Evolutionary conservation across 2,329 filamentous ascomycete genomes (phyloP).

Genomic region (Neopestalotiopsis rosae): DNA sequence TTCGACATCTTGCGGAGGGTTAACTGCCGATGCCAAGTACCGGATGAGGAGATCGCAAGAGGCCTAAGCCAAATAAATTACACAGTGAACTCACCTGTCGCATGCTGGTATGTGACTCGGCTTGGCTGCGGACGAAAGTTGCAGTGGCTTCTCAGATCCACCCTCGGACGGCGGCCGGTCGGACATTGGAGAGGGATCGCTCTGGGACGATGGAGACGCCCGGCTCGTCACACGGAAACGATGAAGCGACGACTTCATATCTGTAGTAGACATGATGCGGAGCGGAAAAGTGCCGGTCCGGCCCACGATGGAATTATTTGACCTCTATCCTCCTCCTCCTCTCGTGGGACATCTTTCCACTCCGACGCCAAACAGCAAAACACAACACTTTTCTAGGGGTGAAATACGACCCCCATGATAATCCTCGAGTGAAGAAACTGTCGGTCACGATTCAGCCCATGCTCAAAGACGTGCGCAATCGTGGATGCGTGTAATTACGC

Average conservation of each 20-base stretch:
- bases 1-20: conserved; percentile 40
- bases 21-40: background rate
- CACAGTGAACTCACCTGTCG: conserved; percentile 28
- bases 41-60: background rate
- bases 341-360: background rate
- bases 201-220: conserved; percentile 18
- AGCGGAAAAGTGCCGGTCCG: conserved; percentile 4
- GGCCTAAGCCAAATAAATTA: background rate
- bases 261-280: conserved; percentile 16
- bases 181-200: conserved; percentile 21
- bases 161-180: conserved; percentile 28
- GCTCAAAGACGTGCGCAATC: background rate
- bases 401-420: conserved; percentile 8
- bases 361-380: background rate
- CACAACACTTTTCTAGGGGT: background rate
- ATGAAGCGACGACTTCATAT: conserved; percentile 30
- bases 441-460: conserved; percentile 9
- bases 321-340: background rate
- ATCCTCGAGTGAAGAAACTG: background rate
- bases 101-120: conserved; percentile 39
- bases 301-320: conserved; percentile 8
- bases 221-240: conserved; percentile 33
- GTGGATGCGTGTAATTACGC: background rate
- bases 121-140: conserved; percentile 31
- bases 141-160: conserved; percentile 27